A percentile compares a stretch with the other conserved stretches of the same genome.
phyloP scores from a whole-genome alignment of 192 early-diverging fungal species.

The Coemansia pectinata region DNA sequence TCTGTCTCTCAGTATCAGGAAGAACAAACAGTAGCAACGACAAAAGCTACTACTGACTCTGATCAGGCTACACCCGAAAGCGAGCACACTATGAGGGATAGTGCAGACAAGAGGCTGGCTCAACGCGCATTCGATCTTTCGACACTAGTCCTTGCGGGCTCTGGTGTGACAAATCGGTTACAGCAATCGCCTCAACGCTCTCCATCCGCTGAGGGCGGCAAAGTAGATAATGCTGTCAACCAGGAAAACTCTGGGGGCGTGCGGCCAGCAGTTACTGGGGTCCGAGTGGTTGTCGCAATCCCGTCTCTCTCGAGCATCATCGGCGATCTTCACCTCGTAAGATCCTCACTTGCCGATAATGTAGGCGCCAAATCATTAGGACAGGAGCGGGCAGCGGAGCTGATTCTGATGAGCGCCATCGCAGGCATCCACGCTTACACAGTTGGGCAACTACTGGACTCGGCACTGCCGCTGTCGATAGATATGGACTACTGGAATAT shows the following conservation, averaged over 20 bases:
- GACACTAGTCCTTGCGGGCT: slow-evolving; percentile 20
- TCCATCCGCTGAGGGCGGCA: not conserved
- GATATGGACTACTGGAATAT: slow-evolving; percentile 70
- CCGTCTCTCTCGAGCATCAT: slow-evolving; percentile 18
- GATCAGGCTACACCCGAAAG: not conserved
- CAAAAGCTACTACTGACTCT: not conserved
- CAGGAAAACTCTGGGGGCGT: not conserved
- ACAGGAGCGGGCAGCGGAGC: not conserved
- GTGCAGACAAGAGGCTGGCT: slow-evolving; percentile 8
- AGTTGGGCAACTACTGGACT: slow-evolving; percentile 58
- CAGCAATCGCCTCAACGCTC: not conserved
- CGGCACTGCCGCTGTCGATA: slow-evolving; percentile 61
- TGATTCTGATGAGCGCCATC: slow-evolving; percentile 31
- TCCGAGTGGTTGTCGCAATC: not conserved
- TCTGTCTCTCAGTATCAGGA: not conserved
- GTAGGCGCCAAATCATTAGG: not conserved
- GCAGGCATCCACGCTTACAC: slow-evolving; percentile 61
- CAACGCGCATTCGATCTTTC: slow-evolving; percentile 39
- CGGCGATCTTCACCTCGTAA: slow-evolving; percentile 24
- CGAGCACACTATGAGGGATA: not conserved
- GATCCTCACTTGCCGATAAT: not conserved
- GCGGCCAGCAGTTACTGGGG: not conserved
- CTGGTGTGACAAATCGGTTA: not conserved
- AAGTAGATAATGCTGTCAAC: not conserved
- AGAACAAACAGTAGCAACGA: not conserved